Conservation (phyloP, 345 rosid species). For the Camelina sativa region DNA sequence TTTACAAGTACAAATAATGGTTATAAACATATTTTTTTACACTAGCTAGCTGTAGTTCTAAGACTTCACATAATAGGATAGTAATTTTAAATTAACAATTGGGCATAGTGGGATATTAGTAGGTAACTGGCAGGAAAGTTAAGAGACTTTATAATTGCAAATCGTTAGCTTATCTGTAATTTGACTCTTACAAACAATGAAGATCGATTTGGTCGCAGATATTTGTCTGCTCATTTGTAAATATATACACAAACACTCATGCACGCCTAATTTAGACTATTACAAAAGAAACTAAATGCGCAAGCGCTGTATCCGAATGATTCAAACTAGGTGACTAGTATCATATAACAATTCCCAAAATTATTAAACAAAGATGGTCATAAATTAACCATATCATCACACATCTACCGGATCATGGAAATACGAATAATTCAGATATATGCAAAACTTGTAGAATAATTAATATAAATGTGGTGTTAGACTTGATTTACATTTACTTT, state of each 20-base stretch:
- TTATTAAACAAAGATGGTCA: not conserved
- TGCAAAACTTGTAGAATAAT: conserved; percentile 12
- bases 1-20: not conserved
- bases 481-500: not conserved
- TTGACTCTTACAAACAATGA: conserved; percentile 30
- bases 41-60: not conserved
- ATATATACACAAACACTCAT: conserved; percentile 12
- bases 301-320: conserved; percentile 37
- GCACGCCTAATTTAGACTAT: conserved; percentile 28
- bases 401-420: conserved; percentile 19
- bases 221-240: conserved; percentile 24
- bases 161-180: conserved; percentile 38
- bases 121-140: conserved; percentile 35
- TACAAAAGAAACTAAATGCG: conserved; percentile 15
- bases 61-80: conserved; percentile 11
- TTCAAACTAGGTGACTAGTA: conserved; percentile 35
- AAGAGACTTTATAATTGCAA: conserved; percentile 16
- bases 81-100: conserved; percentile 35
- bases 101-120: conserved; percentile 41
- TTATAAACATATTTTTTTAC: not conserved
- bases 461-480: not conserved
- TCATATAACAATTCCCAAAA: conserved; percentile 1
- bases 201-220: conserved; percentile 38
- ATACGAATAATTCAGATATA: conserved; percentile 9
- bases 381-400: not conserved